Percentiles rank a stretch among this genome's conserved stretches.
phyloP scores from a whole-genome alignment of 2,329 filamentous ascomycete species.

The Colletotrichum noveboracense region DNA sequence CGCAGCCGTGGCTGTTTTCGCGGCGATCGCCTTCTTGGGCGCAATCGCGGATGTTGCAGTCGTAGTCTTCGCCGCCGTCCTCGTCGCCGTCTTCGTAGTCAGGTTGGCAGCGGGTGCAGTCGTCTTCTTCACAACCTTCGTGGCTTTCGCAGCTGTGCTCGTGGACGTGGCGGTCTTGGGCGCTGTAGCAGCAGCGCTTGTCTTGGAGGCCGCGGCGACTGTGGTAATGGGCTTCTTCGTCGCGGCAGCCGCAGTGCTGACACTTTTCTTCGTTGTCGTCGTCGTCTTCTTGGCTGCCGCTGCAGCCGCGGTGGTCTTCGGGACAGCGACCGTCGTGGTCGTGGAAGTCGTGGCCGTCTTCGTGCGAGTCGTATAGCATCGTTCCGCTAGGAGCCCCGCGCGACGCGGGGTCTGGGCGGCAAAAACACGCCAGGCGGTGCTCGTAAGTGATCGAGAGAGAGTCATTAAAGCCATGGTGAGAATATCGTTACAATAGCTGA shows the following conservation, averaged over 20 bases:
- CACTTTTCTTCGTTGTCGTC: constrained; percentile 12
- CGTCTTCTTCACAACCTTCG: background rate
- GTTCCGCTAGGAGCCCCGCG: background rate
- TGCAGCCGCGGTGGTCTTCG: background rate
- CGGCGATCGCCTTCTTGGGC: background rate
- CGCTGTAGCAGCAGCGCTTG: background rate
- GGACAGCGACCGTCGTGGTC: background rate
- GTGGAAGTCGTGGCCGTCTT: background rate
- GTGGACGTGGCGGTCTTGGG: background rate
- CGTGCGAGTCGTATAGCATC: constrained; percentile 18
- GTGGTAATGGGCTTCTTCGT: background rate
- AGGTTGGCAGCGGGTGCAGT: background rate
- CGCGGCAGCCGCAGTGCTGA: constrained; percentile 2
- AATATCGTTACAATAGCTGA: background rate
- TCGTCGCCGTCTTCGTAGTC: background rate
- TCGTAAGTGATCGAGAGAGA: constrained; percentile 2
- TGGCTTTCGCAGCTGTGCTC: background rate
- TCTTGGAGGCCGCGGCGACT: background rate
- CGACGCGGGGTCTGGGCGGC: background rate
- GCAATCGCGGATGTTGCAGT: background rate
- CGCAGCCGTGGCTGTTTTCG: background rate
- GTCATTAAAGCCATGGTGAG: constrained; percentile 1
- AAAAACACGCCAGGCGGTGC: background rate
- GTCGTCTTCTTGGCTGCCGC: background rate
- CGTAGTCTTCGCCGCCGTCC: background rate